These are phyloP conservation scores for Dactylellina leptospora DNA, from an alignment of 2,329 filamentous ascomycete species.

Conservation along the genomic window DNA sequence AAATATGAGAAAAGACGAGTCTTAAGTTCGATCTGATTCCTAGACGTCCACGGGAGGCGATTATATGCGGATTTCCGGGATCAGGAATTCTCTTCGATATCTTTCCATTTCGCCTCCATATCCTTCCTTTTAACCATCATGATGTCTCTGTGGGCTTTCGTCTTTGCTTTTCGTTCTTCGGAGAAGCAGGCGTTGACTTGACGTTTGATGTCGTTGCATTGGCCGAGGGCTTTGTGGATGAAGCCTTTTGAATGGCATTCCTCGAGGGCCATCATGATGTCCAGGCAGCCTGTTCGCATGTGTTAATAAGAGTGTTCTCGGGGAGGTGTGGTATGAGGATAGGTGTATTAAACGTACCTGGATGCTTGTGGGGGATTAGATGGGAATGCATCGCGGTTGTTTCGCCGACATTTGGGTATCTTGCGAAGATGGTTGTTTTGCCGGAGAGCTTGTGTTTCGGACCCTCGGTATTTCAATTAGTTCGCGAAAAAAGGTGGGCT, in stretches of 20 bases:
- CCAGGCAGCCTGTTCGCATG: slow-evolving; percentile 78
- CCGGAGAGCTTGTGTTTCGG: slow-evolving; percentile 7
- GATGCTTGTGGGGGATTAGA: slow-evolving; percentile 89
- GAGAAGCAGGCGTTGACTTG: slow-evolving; percentile 86
- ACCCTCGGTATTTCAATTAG: too few species aligned
- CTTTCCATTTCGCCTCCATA: slow-evolving; percentile 80
- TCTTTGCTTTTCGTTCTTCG: slow-evolving; percentile 79
- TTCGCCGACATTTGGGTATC: neutral
- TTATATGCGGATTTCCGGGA: too few species aligned
- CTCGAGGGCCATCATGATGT: slow-evolving; percentile 91
- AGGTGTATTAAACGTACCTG: slow-evolving; percentile 67
- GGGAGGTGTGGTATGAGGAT: neutral
- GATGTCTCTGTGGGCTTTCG: slow-evolving; percentile 76
- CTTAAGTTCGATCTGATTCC: neutral
- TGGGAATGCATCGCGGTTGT: slow-evolving; percentile 88
- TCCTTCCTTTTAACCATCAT: slow-evolving; percentile 75
- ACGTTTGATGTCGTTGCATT: slow-evolving; percentile 86
- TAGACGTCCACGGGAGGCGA: too few species aligned
- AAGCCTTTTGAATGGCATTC: slow-evolving; percentile 95
- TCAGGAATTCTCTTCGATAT: slow-evolving; percentile 59
- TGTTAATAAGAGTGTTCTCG: slow-evolving; percentile 17
- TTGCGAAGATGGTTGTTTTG: slow-evolving; percentile 7
- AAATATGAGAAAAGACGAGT: too few species aligned
- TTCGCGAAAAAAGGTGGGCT: slow-evolving; percentile 21
- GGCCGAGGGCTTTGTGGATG: slow-evolving; percentile 86